These are phyloP conservation scores for Albugo candida DNA, from an alignment of 352 stramenopile genomes.

Conservation along the genomic window DNA sequence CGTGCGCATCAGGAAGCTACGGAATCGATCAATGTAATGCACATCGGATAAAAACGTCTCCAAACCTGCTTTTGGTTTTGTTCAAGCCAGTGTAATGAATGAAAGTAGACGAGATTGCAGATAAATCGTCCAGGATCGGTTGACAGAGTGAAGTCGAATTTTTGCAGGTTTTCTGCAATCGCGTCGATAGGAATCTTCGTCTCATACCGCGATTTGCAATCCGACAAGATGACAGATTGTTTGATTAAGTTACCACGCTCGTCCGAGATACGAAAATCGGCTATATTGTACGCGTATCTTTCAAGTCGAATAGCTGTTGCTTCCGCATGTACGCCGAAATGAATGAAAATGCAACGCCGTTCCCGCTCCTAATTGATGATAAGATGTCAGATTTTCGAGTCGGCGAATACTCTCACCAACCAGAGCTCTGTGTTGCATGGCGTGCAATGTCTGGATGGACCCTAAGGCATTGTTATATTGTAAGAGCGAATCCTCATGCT, in stretches of 20 bases:
- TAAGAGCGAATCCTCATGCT: not conserved
- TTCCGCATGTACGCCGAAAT: slow-evolving; percentile 41
- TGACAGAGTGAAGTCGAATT: slow-evolving; percentile 23
- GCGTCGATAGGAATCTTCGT: slow-evolving; percentile 40
- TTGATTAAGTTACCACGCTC: slow-evolving; percentile 44
- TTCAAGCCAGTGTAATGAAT: slow-evolving; percentile 45
- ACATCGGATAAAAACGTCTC: not conserved
- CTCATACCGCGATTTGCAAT: slow-evolving; percentile 13
- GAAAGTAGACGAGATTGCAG: slow-evolving; percentile 75
- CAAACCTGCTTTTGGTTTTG: slow-evolving; percentile 10
- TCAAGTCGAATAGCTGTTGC: slow-evolving; percentile 32
- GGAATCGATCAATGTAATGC: not conserved
- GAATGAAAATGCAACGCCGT: slow-evolving; percentile 39
- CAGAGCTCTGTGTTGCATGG: slow-evolving; percentile 17
- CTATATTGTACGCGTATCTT: slow-evolving; percentile 55
- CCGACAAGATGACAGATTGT: slow-evolving; percentile 24
- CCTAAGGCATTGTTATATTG: slow-evolving; percentile 3
- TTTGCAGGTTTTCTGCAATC: slow-evolving; percentile 19
- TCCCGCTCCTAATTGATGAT: slow-evolving; percentile 20
- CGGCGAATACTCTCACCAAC: slow-evolving; percentile 11
- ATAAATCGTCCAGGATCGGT: slow-evolving; percentile 66
- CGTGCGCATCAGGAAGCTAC: slow-evolving; percentile 17
- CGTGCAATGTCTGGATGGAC: slow-evolving; percentile 17
- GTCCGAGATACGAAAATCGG: slow-evolving; percentile 63
- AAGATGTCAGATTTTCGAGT: slow-evolving; percentile 10